Evolutionary conservation across 768 basidiomycete genomes (phyloP), one percentile per base, ranked within the genome.

Genomic region (Kwoniella sp.): DNA sequence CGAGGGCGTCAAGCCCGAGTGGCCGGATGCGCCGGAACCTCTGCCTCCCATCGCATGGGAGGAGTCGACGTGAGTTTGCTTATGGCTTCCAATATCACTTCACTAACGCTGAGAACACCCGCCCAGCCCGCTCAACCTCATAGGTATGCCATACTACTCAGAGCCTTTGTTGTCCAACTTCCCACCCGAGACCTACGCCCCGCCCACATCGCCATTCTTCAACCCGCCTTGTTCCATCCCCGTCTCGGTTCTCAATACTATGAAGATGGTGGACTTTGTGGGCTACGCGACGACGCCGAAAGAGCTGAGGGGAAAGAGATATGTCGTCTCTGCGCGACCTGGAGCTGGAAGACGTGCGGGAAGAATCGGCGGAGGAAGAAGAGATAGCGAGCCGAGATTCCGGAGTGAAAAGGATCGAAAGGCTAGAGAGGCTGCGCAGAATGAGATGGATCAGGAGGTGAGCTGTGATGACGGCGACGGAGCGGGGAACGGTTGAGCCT

Each of bases 281-380:
- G 88, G 88, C 4, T 96, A 95, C 70, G 91, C 93, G 0, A 76
- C 85, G 0, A 78, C 91, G 41, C 93, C 93, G 0, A 85, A 84
- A 65, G 90, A 93, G 57, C 77, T 93, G 19, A 82, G 83, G 59
- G 89, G 88, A 0, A 81, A 84, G 53, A 81, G 93, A 32, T 93
- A 98, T 69, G 80, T 91, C 60, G 81, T 84, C 6, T 72, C 76
- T 15, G 76, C 79, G 12, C 77, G 75, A 20, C 58, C 63, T 5
- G 63, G 63, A 11, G 58, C 63, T 11, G 33, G 33, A n/a, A 39
- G 46, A 11, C 37, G 11, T 48, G 33, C 2, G 49, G 54, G 26
- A 50, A 57, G 32, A 81, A 46, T 22, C 17, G 55, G 49, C 2
- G 59, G 83, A 78, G 50, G 53, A 8, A 65, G 66, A 23, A 69